Conservation (phyloP, 352 stramenopile species). For the Heterotrichella gracilis region DNA sequence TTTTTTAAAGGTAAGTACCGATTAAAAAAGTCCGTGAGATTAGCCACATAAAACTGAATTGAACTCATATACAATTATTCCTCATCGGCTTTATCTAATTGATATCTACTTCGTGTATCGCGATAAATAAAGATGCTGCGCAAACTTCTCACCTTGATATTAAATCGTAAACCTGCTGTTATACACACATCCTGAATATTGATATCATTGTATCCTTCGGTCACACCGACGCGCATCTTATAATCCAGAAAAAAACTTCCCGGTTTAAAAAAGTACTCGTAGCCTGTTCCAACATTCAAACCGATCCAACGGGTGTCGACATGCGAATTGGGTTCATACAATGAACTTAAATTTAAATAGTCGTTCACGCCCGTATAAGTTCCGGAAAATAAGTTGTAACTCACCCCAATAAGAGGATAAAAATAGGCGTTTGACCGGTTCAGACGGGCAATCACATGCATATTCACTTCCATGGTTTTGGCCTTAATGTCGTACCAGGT, state of each 20-base stretch:
- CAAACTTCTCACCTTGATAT: not conserved
- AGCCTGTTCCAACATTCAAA: not conserved
- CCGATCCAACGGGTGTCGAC: not conserved
- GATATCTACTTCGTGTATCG: not conserved
- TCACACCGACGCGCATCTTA: not conserved
- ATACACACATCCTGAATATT: not conserved
- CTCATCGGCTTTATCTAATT: too few relatives aligned
- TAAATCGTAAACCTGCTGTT: not conserved
- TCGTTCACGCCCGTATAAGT: not conserved
- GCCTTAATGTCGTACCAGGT: not conserved
- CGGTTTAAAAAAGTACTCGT: not conserved
- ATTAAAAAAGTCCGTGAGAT: not conserved
- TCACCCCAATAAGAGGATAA: not conserved
- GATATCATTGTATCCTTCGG: not conserved
- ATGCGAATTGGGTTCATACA: not conserved
- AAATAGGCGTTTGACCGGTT: not conserved
- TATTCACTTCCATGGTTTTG: not conserved
- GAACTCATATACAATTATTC: not conserved
- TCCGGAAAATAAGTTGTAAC: not conserved
- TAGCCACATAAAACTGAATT: not conserved
- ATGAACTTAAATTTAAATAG: not conserved
- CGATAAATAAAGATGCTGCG: too few relatives aligned
- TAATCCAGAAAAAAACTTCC: not conserved
- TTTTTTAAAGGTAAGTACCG: conserved; percentile 1
- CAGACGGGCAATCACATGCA: not conserved